Percentiles rank a stretch among this genome's conserved stretches.
phyloP scores from a whole-genome alignment of 176 grass and related monocot species.

The Triticum urartu region DNA sequence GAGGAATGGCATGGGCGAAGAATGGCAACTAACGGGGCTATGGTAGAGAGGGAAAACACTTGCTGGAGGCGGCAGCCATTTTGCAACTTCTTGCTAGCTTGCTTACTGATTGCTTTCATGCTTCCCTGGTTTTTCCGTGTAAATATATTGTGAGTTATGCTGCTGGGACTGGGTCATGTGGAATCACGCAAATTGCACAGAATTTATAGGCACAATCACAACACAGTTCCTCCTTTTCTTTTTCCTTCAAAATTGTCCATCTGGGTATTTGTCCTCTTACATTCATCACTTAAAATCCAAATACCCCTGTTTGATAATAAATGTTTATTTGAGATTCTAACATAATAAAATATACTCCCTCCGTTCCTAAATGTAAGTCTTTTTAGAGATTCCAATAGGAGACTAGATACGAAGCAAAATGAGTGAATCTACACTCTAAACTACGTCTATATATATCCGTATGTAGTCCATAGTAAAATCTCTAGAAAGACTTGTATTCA shows the following conservation, averaged over 20 bases:
- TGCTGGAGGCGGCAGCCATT: constrained; percentile 55
- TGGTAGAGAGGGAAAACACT: constrained; percentile 22
- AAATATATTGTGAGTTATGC: constrained; percentile 58
- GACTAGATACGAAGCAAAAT: too few relatives aligned
- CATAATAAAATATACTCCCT: too few relatives aligned
- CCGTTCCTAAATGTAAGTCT: too few relatives aligned
- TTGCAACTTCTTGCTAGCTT: constrained; percentile 63
- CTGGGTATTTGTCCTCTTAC: background rate
- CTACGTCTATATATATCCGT: too few relatives aligned
- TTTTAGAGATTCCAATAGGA: too few relatives aligned
- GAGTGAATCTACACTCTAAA: too few relatives aligned
- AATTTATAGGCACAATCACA: constrained; percentile 7
- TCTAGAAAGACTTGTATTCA: too few relatives aligned
- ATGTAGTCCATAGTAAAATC: too few relatives aligned
- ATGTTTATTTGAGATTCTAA: background rate
- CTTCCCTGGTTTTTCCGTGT: constrained; percentile 74
- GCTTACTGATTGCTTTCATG: constrained; percentile 64
- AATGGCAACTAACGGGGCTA: background rate
- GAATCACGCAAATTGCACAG: constrained; percentile 4
- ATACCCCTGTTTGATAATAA: background rate
- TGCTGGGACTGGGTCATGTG: background rate
- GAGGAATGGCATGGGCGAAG: constrained; percentile 64
- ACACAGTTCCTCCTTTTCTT: background rate
- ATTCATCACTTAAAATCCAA: background rate
- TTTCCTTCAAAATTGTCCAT: background rate